A percentile compares a stretch with the other conserved stretches of the same genome.
phyloP scores from a whole-genome alignment of 1,139 yeast genomes.

The Ashbya aceris region DNA sequence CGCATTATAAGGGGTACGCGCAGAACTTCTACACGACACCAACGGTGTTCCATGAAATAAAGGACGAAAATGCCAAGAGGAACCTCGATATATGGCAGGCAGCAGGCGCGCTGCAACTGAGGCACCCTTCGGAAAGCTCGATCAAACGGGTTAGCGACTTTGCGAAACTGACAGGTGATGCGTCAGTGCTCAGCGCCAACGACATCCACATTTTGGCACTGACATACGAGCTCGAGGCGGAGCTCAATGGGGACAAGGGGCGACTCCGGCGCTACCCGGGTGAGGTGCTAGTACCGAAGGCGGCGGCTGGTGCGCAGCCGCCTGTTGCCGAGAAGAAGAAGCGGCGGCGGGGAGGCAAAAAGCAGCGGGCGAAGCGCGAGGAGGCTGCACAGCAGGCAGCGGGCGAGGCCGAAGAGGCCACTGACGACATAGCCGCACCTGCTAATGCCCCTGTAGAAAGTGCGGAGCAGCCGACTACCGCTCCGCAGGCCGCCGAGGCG shows the following conservation, averaged over 20 bases:
- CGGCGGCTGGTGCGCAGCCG: slow-evolving; percentile 7
- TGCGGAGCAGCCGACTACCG: background rate
- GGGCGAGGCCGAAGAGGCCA: slow-evolving; percentile 38
- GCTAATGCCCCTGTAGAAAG: slow-evolving; percentile 55
- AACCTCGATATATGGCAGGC: slow-evolving; percentile 76
- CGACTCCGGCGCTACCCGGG: slow-evolving; percentile 69
- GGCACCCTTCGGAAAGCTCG: slow-evolving; percentile 66
- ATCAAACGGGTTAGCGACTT: slow-evolving; percentile 62
- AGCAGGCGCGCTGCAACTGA: slow-evolving; percentile 39
- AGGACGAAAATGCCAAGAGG: slow-evolving; percentile 74
- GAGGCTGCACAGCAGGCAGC: slow-evolving; percentile 25
- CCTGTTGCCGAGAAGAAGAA: slow-evolving; percentile 32
- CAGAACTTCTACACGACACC: slow-evolving; percentile 76
- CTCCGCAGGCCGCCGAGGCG: slow-evolving; percentile 11
- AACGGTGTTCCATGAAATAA: slow-evolving; percentile 77
- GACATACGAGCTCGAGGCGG: slow-evolving; percentile 77
- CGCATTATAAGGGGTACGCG: slow-evolving; percentile 64
- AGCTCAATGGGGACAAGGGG: slow-evolving; percentile 58
- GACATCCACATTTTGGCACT: slow-evolving; percentile 90
- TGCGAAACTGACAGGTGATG: slow-evolving; percentile 88
- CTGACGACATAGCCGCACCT: slow-evolving; percentile 59
- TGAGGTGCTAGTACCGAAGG: slow-evolving; percentile 32
- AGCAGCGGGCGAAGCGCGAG: slow-evolving; percentile 49
- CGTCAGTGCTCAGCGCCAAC: slow-evolving; percentile 73
- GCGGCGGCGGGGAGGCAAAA: slow-evolving; percentile 56